Evolutionary conservation across 129 eudicot species (phyloP).

Genomic region (Flaveria ramosissima): DNA sequence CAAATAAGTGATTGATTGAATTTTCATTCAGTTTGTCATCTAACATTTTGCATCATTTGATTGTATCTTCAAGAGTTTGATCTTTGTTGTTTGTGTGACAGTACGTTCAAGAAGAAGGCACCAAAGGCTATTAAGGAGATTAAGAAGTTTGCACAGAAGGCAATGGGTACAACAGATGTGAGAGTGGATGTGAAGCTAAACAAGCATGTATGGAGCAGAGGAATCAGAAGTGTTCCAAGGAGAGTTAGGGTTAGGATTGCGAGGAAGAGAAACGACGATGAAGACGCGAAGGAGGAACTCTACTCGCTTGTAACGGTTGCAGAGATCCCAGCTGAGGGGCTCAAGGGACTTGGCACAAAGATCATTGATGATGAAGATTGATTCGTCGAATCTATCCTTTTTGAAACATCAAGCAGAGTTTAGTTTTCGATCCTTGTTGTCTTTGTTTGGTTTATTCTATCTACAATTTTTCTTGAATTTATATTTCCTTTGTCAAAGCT

Average conservation of each 20-base stretch:
- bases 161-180: slow-evolving; percentile 19
- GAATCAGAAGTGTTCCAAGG: slow-evolving; percentile 22
- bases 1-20: neutral
- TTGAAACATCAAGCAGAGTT: neutral
- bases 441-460: neutral
- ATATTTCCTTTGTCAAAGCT: neutral
- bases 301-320: slow-evolving; percentile 24
- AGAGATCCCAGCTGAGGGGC: neutral
- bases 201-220: slow-evolving; percentile 15
- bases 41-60: neutral
- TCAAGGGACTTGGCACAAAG: slow-evolving; percentile 19
- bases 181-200: slow-evolving; percentile 19
- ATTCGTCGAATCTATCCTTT: neutral
- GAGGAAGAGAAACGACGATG: slow-evolving; percentile 20
- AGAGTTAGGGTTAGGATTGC: slow-evolving; percentile 21
- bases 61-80: neutral
- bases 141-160: slow-evolving; percentile 17
- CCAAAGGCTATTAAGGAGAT: slow-evolving; percentile 20
- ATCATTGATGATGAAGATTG: slow-evolving; percentile 18
- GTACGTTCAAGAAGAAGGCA: slow-evolving; percentile 15
- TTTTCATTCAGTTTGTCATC: neutral
- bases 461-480: neutral
- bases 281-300: slow-evolving; percentile 18
- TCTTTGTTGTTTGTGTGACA: neutral
- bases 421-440: neutral